A percentile compares a stretch with the other conserved stretches of the same genome.
Evolutionary conservation across 306 rosid genomes (phyloP).

Genomic region (Rosa persica): DNA sequence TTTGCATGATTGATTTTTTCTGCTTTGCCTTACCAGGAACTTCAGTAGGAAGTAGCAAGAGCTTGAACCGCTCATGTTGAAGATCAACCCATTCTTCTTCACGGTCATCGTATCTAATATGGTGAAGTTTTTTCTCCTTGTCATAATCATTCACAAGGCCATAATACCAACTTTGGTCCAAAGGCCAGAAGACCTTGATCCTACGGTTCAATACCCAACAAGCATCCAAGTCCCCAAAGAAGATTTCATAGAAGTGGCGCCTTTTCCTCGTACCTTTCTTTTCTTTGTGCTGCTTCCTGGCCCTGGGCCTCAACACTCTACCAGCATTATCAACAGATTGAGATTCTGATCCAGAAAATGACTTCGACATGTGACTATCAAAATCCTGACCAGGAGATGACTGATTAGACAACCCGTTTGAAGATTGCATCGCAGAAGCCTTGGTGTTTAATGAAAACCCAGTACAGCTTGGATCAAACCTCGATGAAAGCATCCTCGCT

Average conservation of each 20-base stretch:
- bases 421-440: constrained; percentile 51
- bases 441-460: constrained; percentile 65
- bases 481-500: constrained; percentile 93
- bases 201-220: constrained; percentile 68
- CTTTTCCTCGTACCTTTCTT: constrained; percentile 66
- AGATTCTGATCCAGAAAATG: constrained; percentile 62
- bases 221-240: constrained; percentile 59
- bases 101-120: constrained; percentile 90
- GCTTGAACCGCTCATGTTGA: constrained; percentile 87
- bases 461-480: constrained; percentile 97
- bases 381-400: constrained; percentile 49
- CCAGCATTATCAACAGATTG: constrained; percentile 66
- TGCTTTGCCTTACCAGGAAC: constrained; percentile 60
- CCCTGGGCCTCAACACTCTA: constrained; percentile 86
- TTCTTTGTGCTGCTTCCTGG: constrained; percentile 61
- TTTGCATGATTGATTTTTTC: constrained; percentile 35
- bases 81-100: constrained; percentile 97
- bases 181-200: constrained; percentile 93
- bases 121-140: constrained; percentile 61
- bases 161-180: constrained; percentile 93
- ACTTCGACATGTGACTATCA: constrained; percentile 46
- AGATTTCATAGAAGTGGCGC: constrained; percentile 89
- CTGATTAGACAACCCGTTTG: constrained; percentile 52
- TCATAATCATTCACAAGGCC: constrained; percentile 76
- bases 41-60: constrained; percentile 83